Conservation (phyloP, 2,329 filamentous ascomycete species). For the Neoarthrinium moseri region DNA sequence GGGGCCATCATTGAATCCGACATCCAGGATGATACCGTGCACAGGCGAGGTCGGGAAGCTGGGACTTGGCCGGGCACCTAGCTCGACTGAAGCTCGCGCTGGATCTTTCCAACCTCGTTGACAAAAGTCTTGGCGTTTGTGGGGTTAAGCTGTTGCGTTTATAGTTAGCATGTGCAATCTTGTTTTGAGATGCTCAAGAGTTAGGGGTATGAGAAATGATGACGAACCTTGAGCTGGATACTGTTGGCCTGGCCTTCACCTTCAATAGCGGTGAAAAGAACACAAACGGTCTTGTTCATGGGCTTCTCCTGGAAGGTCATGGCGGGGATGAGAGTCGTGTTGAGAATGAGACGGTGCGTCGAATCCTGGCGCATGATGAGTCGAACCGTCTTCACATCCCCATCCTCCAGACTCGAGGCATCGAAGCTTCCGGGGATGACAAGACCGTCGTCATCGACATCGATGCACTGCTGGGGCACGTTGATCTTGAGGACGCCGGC, state of each 20-base stretch:
- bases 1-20: background rate
- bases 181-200: background rate
- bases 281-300: constrained; percentile 66
- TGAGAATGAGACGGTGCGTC: constrained; percentile 82
- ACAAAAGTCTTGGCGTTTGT: constrained; percentile 53
- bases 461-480: constrained; percentile 57
- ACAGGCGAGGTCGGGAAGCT: constrained; percentile 5
- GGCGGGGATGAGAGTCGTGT: constrained; percentile 75
- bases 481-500: constrained; percentile 84
- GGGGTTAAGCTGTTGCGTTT: no score
- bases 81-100: constrained; percentile 46
- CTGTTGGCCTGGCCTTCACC: constrained; percentile 53
- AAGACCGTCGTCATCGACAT: constrained; percentile 45
- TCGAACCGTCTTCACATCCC: constrained; percentile 58
- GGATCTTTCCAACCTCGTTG: constrained; percentile 47
- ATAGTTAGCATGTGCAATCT: no score
- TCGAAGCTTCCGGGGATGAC: constrained; percentile 56
- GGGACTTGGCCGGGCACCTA: constrained; percentile 19
- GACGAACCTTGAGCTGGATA: constrained; percentile 59
- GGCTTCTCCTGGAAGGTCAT: constrained; percentile 80
- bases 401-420: constrained; percentile 48
- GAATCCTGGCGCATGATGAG: constrained; percentile 91
- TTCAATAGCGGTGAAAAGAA: constrained; percentile 66
- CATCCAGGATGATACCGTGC: background rate
- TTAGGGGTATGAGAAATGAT: background rate